These are phyloP conservation scores for Fusarium sp. DNA, from an alignment of 2,329 filamentous ascomycete genomes.

Conservation along the genomic window DNA sequence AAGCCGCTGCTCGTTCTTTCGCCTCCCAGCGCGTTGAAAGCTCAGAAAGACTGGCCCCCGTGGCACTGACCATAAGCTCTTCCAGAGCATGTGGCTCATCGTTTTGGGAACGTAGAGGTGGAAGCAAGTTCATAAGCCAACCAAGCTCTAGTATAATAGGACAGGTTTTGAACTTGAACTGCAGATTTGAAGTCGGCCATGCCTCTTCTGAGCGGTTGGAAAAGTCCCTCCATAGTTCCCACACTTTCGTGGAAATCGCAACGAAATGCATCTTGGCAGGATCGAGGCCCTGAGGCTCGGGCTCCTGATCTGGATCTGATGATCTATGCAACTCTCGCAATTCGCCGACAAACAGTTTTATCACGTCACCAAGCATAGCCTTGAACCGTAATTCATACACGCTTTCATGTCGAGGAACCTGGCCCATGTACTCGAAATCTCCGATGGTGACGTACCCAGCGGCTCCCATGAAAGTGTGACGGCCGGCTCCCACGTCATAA, in stretches of 20 bases:
- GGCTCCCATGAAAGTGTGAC: neutral
- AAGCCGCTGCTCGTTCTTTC: neutral
- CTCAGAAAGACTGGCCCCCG: neutral
- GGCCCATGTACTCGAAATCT: conserved; percentile 12
- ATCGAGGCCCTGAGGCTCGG: neutral
- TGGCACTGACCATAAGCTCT: neutral
- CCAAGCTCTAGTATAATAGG: neutral
- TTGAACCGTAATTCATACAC: neutral
- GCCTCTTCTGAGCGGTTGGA: no score
- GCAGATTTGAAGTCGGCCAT: neutral
- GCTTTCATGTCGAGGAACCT: conserved; percentile 5
- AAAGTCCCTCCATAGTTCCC: neutral
- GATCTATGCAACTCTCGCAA: neutral
- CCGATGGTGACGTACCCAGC: neutral
- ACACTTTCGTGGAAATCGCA: neutral
- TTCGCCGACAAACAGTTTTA: conserved; percentile 9
- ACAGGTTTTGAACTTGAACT: neutral
- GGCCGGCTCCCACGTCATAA: no score
- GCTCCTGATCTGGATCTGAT: neutral
- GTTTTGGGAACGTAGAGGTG: neutral
- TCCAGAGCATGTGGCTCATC: neutral
- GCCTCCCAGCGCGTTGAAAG: neutral
- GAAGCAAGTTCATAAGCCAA: neutral
- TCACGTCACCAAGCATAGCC: neutral
- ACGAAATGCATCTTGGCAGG: neutral